Evolutionary conservation across 352 stramenopile species (phyloP), one percentile per base, ranked within the genome.

Genomic region (Pythium scleroteichum): DNA sequence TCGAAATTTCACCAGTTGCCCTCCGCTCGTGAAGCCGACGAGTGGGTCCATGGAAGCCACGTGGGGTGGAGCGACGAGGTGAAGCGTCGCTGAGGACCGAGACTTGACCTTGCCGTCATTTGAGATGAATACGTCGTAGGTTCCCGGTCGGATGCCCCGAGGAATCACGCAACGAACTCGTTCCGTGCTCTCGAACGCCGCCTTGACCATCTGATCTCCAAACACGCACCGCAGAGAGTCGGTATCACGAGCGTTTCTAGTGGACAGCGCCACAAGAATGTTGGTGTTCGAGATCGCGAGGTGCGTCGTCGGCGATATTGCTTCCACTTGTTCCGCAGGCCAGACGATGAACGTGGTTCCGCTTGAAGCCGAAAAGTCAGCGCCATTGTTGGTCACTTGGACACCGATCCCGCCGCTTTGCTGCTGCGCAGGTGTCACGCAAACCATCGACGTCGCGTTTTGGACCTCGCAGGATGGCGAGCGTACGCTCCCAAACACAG

Each of bases 141-240:
- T 40, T 20, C 68, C 69, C 8, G 81, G 73, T 0, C 24, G n/a
- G 1, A 77, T 20, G 5, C 1, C 19, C 2, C 1, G 46, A 23
- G 73, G 83, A 35, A 79, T 35, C 6, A 40, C 35, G 24, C 83
- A 92, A 3, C 69, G 48, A 10, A 92, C 68, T 20, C 35, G 60
- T 1, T 53, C 66, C 0, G 64, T 24, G 4, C 72, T 79, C 54
- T 80, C 67, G 54, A 72, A 88, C 5, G 17, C 72, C 22, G 8
- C 54, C 26, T 61, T 63, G 1, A 67, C 56, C 3, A 19, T 8
- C 1, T n/a, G 22, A 0, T 78, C 64, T 12, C 73, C 69, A 58
- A 90, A 90, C 35, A 78, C 85, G 14, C 85, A 94, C 22, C 76
- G 78, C 13, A 91, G 53, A 33, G 75, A 71, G 2, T 61, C 68